Evolutionary conservation across 352 stramenopile genomes (phyloP), one percentile per base, ranked within the genome.

Genomic region (Pilasporangium apinafurcum): DNA sequence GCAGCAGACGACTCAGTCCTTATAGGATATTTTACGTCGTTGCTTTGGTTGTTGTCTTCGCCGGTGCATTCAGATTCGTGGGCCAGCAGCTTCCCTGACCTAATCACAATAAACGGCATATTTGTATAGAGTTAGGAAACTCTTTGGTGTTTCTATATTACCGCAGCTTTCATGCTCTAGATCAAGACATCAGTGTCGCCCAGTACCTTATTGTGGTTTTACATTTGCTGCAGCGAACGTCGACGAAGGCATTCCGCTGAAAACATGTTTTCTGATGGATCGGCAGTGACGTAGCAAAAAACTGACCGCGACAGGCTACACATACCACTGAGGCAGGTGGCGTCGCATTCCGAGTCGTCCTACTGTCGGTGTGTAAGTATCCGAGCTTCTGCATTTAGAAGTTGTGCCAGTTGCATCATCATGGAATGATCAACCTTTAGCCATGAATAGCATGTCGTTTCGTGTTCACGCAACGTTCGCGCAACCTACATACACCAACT

Each of bases 211-310:
- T 33, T 3, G 30, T 24, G 0, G 8, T 8, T 22, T 60, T 51
- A 48, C 77, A 89, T 20, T 44, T 65, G 7, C 49, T 38, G 25
- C 77, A 89, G 24, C 31, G 16, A 8, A 89, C 34, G 10, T 77
- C 49, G 8, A 75, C 62, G 27, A 83, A 83, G 1, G 60, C 51
- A 24, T 89, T 72, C n/a, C 65, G 65, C 29, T 75, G 62, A 42
- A 81, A 89, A 42, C 77, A 89, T 4, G 49, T 63, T 40, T 85
- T 85, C 43, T 86, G 73, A 37, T 89, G 77, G 44, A 89, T 84
- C 0, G 55, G 51, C n/a, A 89, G 44, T 26, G 77, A 86, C 14
- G 56, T 62, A 3, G 63, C 44, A 21, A 89, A 89, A 49, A 69
- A 89, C 24, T 76, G 65, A 25, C 66, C 62, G 12, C 68, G 52